These are phyloP conservation scores for Salvia hispanica DNA, from an alignment of 257 asterid species.

Conservation along the genomic window DNA sequence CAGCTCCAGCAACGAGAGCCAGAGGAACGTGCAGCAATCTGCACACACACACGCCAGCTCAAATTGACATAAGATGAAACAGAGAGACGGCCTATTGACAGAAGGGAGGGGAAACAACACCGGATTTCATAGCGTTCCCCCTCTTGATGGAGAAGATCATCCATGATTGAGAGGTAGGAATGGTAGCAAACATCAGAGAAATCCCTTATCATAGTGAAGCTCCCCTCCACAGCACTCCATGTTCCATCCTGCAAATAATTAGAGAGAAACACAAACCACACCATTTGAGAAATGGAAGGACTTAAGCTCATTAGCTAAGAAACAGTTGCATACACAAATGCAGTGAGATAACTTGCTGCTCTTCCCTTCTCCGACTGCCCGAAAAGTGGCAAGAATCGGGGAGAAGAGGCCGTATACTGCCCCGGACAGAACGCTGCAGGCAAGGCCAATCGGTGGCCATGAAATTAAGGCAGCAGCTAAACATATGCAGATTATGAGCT, in stretches of 20 bases:
- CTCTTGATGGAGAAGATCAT: conserved; percentile 53
- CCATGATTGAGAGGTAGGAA: conserved; percentile 68
- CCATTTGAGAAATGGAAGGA: not conserved
- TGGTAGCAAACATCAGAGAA: conserved; percentile 58
- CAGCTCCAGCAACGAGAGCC: conserved; percentile 57
- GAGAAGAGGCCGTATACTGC: conserved; percentile 69
- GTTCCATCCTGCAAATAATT: conserved; percentile 66
- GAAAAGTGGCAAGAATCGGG: conserved; percentile 65
- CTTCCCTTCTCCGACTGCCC: conserved; percentile 68
- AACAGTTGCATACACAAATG: conserved; percentile 44
- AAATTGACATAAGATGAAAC: no score
- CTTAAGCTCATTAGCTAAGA: not conserved
- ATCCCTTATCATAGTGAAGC: conserved; percentile 66
- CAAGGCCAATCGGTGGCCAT: conserved; percentile 56
- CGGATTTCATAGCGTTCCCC: conserved; percentile 71
- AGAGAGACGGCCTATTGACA: no score
- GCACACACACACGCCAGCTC: conserved; percentile 20
- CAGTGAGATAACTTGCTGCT: conserved; percentile 56
- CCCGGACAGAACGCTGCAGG: conserved; percentile 53
- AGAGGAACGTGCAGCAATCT: conserved; percentile 64
- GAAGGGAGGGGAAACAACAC: conserved; percentile 25
- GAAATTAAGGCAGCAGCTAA: conserved; percentile 36
- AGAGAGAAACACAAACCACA: conserved; percentile 18
- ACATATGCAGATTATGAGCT: conserved; percentile 50
- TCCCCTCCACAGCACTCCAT: conserved; percentile 57